Evolutionary conservation across 116 monocot genomes (phyloP), one percentile per base, ranked within the genome.

Genomic region (Cymodocea nodosa): DNA sequence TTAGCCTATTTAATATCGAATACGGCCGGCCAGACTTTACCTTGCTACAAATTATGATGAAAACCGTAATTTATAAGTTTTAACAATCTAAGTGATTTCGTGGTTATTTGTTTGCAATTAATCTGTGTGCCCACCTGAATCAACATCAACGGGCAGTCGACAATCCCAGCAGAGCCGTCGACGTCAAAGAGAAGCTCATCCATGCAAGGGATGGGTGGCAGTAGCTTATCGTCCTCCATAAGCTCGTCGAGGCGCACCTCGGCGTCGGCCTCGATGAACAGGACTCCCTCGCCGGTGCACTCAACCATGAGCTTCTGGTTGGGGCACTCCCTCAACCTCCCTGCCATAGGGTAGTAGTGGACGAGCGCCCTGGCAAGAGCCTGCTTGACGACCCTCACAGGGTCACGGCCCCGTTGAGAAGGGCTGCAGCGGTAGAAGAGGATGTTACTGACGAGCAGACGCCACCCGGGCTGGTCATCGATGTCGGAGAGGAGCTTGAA

Each of bases 241-340:
- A 86, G 80, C 5, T 79, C 74, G 34, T 79, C 72, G 57, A 86
- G 71, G 0, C 69, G 44, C 4, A 82, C 76, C 17, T 86, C 82
- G 7, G 82, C 86, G 19, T 86, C 86, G 23, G 86, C 86, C 72
- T 86, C 82, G 40, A 79, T 67, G 72, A 86, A 86, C 71, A 86
- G n/a, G 59, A 80, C 62, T 2, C 86, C 86, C 52, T 86, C 86
- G 6, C 82, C 86, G 50, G 76, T 86, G 69, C 86, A 86, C 18
- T 86, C 86, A 7, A 86, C 86, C 23, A 50, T 65, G 9, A 86
- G 75, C 74, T 86, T 86, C 57, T 82, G 35, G 40, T 55, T 59
- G 23, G 71, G 48, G 4, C 50, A 68, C 55, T 86, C 82, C 67
- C 82, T 50, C 24, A 86, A 76, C 50, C 86, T 52, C 34, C 86